Conservation (phyloP, 2,329 filamentous ascomycete genomes). For the Nakataea oryzae region DNA sequence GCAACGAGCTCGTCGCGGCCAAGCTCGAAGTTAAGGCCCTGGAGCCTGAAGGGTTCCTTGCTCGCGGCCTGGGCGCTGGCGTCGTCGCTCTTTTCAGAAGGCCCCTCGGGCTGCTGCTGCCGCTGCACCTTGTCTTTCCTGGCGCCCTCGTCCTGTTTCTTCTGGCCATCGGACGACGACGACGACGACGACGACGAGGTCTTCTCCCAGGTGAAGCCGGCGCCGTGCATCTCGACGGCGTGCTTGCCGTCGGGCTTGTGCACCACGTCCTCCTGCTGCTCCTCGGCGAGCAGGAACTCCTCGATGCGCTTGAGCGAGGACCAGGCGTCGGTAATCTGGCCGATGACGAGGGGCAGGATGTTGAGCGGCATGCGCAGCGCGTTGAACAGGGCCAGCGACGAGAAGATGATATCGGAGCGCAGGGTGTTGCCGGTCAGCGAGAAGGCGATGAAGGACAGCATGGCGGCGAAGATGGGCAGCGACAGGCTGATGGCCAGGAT, state of each 20-base stretch:
- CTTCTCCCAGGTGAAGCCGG: constrained; percentile 81
- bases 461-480: constrained; percentile 86
- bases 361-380: constrained; percentile 83
- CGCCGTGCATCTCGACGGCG: constrained; percentile 61
- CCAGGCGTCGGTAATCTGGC: constrained; percentile 82
- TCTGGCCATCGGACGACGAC: constrained; percentile 39
- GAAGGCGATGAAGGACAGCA: constrained; percentile 86
- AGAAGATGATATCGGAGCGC: constrained; percentile 73
- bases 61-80: constrained; percentile 43
- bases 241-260: constrained; percentile 46
- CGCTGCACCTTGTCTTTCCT: constrained; percentile 24
- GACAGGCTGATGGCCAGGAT: constrained; percentile 79
- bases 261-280: constrained; percentile 62
- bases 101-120: constrained; percentile 17
- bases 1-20: constrained; percentile 69
- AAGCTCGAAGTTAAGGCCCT: constrained; percentile 55
- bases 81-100: constrained; percentile 19
- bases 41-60: constrained; percentile 61
- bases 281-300: constrained; percentile 79
- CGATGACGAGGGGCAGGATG: constrained; percentile 75
- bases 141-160: constrained; percentile 30
- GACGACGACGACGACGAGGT: too few relatives aligned
- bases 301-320: constrained; percentile 77
- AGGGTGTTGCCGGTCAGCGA: constrained; percentile 57
- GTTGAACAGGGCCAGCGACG: constrained; percentile 89